A percentile compares a stretch with the other conserved stretches of the same genome.
Conservation (phyloP, 768 basidiomycete genomes). For the Boletus tomentosulus region DNA sequence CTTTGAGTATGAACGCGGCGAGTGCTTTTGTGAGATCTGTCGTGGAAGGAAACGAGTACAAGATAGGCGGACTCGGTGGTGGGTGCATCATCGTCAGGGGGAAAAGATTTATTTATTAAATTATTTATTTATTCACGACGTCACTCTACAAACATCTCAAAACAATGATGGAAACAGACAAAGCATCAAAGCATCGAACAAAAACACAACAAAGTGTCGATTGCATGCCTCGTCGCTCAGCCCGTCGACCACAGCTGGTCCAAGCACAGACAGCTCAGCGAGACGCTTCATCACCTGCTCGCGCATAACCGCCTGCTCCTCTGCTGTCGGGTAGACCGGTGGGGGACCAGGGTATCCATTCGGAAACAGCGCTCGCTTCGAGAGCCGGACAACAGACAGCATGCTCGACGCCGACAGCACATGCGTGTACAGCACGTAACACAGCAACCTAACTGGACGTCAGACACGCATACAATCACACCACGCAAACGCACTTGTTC, state of each 20-base stretch:
- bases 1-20: conserved; percentile 78
- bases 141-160: conserved; percentile 25
- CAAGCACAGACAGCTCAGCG: conserved; percentile 34
- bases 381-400: conserved; percentile 46
- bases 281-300: conserved; percentile 38
- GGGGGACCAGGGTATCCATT: conserved; percentile 80
- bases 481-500: conserved; percentile 44
- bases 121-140: conserved; percentile 8
- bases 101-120: not conserved
- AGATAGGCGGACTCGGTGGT: conserved; percentile 60
- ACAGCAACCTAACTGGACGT: conserved; percentile 52
- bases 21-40: conserved; percentile 60
- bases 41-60: conserved; percentile 63
- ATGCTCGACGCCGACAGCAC: conserved; percentile 52
- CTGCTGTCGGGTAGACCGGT: conserved; percentile 68
- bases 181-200: conserved; percentile 70
- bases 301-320: conserved; percentile 66
- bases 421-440: conserved; percentile 55
- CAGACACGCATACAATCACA: conserved; percentile 3
- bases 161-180: conserved; percentile 57
- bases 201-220: conserved; percentile 65
- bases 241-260: conserved; percentile 49
- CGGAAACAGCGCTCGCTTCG: conserved; percentile 79
- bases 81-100: conserved; percentile 38
- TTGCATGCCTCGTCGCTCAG: conserved; percentile 68